phyloP scores from a whole-genome alignment of 2,329 filamentous ascomycete species.

The Paradendryphiella salina region DNA sequence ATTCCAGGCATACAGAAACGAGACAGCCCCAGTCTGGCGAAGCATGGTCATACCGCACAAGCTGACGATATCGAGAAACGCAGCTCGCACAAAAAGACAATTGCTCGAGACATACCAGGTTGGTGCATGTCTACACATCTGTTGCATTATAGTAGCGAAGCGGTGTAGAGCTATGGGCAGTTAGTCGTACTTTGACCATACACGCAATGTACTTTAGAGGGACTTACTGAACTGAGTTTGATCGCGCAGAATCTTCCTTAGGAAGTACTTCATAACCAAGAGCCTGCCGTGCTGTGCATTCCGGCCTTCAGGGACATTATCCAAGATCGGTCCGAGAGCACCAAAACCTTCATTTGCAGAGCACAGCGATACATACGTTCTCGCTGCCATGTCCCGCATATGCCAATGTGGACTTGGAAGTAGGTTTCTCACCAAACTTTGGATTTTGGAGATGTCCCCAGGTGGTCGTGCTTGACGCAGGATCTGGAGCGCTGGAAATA shows the following conservation, averaged over 20 bases:
- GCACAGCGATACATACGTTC: constrained; percentile 59
- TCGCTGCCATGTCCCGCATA: constrained; percentile 76
- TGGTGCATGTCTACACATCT: constrained; percentile 19
- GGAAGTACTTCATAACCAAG: constrained; percentile 38
- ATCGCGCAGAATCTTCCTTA: constrained; percentile 28
- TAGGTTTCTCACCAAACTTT: constrained; percentile 62
- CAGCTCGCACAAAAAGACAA: constrained; percentile 43
- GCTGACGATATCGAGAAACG: constrained; percentile 45
- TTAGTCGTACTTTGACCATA: constrained; percentile 2
- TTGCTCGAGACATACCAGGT: constrained; percentile 22
- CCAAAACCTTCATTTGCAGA: constrained; percentile 28
- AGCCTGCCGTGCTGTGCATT: constrained; percentile 42
- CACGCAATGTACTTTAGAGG: too few relatives aligned
- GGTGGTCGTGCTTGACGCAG: constrained; percentile 72
- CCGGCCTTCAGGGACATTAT: constrained; percentile 11
- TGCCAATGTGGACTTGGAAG: constrained; percentile 75
- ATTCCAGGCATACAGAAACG: constrained; percentile 27
- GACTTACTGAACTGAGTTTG: constrained; percentile 18
- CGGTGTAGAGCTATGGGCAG: constrained; percentile 16
- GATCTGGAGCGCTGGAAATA: constrained; percentile 83
- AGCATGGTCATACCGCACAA: constrained; percentile 31
- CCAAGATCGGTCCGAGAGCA: constrained; percentile 27
- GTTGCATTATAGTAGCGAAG: constrained; percentile 24
- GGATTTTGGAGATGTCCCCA: constrained; percentile 58
- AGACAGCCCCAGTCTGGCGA: constrained; percentile 21